Conservation (phyloP, 163 green algal species). For the Scenedesmus sp. region DNA sequence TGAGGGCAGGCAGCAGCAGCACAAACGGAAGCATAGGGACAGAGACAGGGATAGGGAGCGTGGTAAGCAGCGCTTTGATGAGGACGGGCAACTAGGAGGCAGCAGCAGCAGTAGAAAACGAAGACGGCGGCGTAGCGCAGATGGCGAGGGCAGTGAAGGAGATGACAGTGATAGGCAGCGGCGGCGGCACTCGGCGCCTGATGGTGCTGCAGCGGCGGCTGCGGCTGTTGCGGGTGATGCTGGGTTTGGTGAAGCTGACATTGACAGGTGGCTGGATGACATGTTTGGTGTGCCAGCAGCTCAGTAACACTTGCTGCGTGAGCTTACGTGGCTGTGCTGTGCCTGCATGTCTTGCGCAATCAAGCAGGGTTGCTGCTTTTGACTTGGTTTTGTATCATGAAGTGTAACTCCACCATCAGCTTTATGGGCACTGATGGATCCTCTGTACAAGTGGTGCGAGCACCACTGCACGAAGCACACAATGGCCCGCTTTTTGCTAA, state of each 20-base stretch:
- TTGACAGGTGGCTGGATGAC: conserved; percentile 37
- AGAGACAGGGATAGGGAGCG: neutral
- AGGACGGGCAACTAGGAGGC: neutral
- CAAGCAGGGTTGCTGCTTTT: no score
- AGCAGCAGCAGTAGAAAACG: conserved; percentile 29
- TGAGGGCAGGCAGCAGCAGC: neutral
- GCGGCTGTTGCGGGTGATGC: neutral
- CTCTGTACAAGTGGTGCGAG: no score
- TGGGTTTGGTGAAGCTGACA: conserved; percentile 21
- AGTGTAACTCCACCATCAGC: no score
- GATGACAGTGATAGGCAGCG: neutral
- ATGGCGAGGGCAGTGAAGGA: neutral
- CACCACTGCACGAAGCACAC: no score
- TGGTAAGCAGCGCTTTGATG: neutral
- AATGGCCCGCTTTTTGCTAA: no score
- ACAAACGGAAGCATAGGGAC: conserved; percentile 37
- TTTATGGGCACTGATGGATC: no score
- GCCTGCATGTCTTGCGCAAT: no score
- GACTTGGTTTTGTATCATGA: no score
- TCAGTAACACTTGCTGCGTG: neutral
- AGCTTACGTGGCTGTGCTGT: no score
- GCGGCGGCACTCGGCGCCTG: neutral
- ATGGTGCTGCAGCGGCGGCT: conserved; percentile 1
- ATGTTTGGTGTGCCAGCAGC: conserved; percentile 13
- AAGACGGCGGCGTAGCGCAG: neutral